phyloP scores from a whole-genome alignment of 2,329 filamentous ascomycete species.

The Xylariales sp. region DNA sequence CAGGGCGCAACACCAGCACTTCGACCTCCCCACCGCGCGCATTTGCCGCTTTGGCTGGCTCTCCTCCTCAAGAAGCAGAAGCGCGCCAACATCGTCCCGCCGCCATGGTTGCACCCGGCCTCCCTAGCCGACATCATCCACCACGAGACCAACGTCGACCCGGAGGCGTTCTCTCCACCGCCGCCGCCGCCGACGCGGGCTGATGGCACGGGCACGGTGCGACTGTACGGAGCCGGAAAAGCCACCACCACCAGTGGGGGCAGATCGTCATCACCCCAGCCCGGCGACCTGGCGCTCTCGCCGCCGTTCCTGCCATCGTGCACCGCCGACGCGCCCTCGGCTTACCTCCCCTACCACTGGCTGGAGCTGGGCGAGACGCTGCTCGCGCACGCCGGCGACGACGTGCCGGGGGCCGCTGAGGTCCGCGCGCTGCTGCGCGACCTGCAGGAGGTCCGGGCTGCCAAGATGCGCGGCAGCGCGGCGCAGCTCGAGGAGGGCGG shows the following conservation, averaged over 20 bases:
- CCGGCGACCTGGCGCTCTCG: slow-evolving; percentile 36
- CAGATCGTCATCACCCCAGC: slow-evolving; percentile 1
- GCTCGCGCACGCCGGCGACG: slow-evolving; percentile 78
- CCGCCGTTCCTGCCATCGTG: slow-evolving; percentile 78
- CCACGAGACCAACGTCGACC: slow-evolving; percentile 70
- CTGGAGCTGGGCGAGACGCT: slow-evolving; percentile 85
- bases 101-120: slow-evolving; percentile 78
- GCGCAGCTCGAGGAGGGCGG: slow-evolving; percentile 66
- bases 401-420: slow-evolving; percentile 68
- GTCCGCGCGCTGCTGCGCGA: slow-evolving; percentile 75
- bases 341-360: slow-evolving; percentile 89
- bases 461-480: slow-evolving; percentile 78
- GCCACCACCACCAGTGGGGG: too few relatives aligned
- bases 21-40: slow-evolving; percentile 73
- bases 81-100: slow-evolving; percentile 87
- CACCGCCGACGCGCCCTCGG: slow-evolving; percentile 62
- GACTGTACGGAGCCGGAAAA: slow-evolving; percentile 23
- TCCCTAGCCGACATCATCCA: slow-evolving; percentile 75
- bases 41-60: slow-evolving; percentile 89
- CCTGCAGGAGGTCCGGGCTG: slow-evolving; percentile 80
- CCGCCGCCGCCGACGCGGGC: slow-evolving; percentile 59
- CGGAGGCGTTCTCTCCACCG: slow-evolving; percentile 71
- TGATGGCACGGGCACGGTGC: slow-evolving; percentile 40
- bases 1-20: slow-evolving; percentile 76
- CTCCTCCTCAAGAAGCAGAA: slow-evolving; percentile 91